A percentile compares a stretch with the other conserved stretches of the same genome.
These are phyloP conservation scores for Helotiales sp. DNA, from an alignment of 2,329 filamentous ascomycete genomes.

Conservation along the genomic window DNA sequence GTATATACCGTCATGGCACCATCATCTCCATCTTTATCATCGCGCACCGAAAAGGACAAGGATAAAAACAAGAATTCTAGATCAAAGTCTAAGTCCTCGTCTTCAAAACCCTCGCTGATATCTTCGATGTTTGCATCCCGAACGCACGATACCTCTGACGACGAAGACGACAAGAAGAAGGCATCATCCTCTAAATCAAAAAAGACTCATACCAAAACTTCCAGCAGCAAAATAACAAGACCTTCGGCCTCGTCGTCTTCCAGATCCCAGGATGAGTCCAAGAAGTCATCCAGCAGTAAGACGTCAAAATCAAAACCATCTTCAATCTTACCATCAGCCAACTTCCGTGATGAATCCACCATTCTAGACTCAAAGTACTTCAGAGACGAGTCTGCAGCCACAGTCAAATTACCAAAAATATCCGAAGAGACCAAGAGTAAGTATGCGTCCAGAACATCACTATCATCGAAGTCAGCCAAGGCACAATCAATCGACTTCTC, in stretches of 20 bases:
- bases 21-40: neutral
- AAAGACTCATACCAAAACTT: neutral
- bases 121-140: neutral
- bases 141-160: neutral
- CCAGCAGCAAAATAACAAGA: neutral
- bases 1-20: too few relatives aligned
- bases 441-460: neutral
- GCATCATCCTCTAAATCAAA: neutral
- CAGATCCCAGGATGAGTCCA: neutral
- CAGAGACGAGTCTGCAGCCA: neutral
- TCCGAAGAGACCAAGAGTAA: neutral
- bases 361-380: neutral
- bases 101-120: neutral
- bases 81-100: neutral
- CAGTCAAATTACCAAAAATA: neutral
- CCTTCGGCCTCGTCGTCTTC: neutral
- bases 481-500: neutral
- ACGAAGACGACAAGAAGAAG: neutral
- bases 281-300: neutral
- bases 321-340: neutral
- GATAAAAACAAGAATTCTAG: constrained; percentile 6
- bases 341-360: neutral
- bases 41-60: neutral
- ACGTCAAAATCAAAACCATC: neutral
- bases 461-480: neutral